Percentiles rank a stretch among this genome's conserved stretches.
phyloP scores from a whole-genome alignment of 2,329 filamentous ascomycete genomes.

The Colletotrichum musae region DNA sequence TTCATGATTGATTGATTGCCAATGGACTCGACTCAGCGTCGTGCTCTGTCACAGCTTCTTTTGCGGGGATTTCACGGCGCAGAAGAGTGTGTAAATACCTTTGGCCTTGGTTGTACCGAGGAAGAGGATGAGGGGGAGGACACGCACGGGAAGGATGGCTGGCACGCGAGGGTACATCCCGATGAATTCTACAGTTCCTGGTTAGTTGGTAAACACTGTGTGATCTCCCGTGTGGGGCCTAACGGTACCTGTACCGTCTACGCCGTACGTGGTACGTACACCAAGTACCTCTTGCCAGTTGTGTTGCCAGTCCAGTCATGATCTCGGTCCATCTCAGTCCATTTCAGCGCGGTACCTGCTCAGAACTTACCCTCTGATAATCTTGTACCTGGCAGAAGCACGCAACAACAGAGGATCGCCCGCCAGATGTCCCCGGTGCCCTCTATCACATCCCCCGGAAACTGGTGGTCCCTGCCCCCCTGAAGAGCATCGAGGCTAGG shows the following conservation, averaged over 20 bases:
- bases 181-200: conserved; percentile 2
- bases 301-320: too few species aligned
- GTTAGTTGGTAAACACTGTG: not conserved
- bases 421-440: conserved; percentile 1
- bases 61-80: too few species aligned
- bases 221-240: not conserved
- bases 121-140: conserved; percentile 4
- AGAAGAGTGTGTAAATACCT: too few species aligned
- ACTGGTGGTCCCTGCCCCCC: conserved; percentile 23
- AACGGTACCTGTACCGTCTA: not conserved
- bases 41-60: not conserved
- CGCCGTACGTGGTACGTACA: not conserved
- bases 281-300: not conserved
- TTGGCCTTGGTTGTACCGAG: not conserved
- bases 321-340: conserved; percentile 2
- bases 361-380: conserved; percentile 10
- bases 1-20: conserved; percentile 16
- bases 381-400: not conserved
- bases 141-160: conserved; percentile 8
- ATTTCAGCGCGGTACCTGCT: conserved; percentile 5
- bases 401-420: conserved; percentile 9
- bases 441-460: conserved; percentile 31
- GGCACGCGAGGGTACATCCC: not conserved
- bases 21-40: conserved; percentile 15
- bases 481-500: conserved; percentile 25